Evolutionary conservation across 148 eudicot species (phyloP), one percentile per base, ranked within the genome.

Genomic region (Heliamphora exappendiculata): DNA sequence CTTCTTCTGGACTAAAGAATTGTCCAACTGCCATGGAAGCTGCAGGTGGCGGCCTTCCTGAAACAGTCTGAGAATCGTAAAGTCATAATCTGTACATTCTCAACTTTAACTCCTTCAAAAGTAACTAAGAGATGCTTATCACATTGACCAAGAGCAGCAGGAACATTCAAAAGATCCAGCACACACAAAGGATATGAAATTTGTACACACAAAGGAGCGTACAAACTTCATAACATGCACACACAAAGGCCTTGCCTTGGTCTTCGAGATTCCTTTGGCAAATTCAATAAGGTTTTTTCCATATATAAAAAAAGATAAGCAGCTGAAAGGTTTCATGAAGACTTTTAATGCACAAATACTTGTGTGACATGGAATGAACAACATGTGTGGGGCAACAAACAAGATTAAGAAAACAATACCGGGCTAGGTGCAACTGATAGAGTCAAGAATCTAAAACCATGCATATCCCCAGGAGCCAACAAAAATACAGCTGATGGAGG

Each of bases 11-110:
- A 75, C 87, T 82, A 78, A 95, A 91, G 75, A 95, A 95, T 80
- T 95, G 99, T 33, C 97, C 99, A 78, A 95, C 91, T 79, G 96
- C 97, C 99, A 95, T 95, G 58, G 99, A 95, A 81, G 91, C 90
- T 37, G 94, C 96, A 53, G 99, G 97, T 67, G 97, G 97, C 82
- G 99, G 99, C 87, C 97, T 87, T 47, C 97, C 99, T 78, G 99
- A 95, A 78, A 93, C 69, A 79, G 94, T 84, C 99, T 95, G 87
- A 79, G 62, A 39, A 83, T 67, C 68, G 57, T 53, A 71, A 76
- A 77, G 70, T 78, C 77, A 74, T 67, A 68, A 64, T 49, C 19
- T 17, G 16, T 42, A 62, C 28, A 33, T 62, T 47, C 42, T 51
- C 59, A 62, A 67, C 51, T 44, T 41, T 31, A 22, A 36, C 55